phyloP scores from a whole-genome alignment of 129 eudicot species.

The Flaveria linearis region DNA sequence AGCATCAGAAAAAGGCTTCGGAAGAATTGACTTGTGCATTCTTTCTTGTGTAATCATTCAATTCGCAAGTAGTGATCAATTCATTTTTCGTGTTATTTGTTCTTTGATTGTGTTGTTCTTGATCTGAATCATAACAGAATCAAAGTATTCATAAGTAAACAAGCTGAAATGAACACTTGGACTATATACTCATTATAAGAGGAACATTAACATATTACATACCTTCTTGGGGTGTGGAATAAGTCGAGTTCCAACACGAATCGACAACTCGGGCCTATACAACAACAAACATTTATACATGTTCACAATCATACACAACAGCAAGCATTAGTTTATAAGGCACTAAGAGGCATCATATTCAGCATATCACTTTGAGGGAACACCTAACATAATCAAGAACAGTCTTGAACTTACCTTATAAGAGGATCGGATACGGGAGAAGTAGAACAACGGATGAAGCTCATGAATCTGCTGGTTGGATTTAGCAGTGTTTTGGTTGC shows the following conservation, averaged over 20 bases:
- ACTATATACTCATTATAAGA: not conserved
- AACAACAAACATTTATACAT: slow-evolving; percentile 4
- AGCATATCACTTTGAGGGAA: not conserved
- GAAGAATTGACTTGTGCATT: too few species aligned
- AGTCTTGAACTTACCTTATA: slow-evolving; percentile 32
- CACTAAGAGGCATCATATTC: not conserved
- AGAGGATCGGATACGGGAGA: slow-evolving; percentile 31
- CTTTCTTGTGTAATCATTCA: too few species aligned
- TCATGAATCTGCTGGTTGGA: slow-evolving; percentile 17
- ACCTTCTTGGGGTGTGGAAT: slow-evolving; percentile 95
- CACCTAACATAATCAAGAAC: not conserved
- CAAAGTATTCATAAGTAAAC: not conserved
- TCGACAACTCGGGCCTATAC: slow-evolving; percentile 57
- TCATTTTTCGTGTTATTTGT: too few species aligned
- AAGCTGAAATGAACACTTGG: not conserved
- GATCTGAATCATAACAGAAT: too few species aligned
- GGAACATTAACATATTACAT: not conserved
- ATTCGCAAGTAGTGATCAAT: too few species aligned
- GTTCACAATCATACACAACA: not conserved
- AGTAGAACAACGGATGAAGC: slow-evolving; percentile 36
- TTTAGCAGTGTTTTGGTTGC: not conserved
- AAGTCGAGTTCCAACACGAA: slow-evolving; percentile 69
- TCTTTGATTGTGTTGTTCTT: too few species aligned
- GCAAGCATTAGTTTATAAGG: not conserved
- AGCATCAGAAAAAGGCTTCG: too few species aligned